phyloP scores from a whole-genome alignment of 768 basidiomycete species.

The Pulveroboletus sp. region DNA sequence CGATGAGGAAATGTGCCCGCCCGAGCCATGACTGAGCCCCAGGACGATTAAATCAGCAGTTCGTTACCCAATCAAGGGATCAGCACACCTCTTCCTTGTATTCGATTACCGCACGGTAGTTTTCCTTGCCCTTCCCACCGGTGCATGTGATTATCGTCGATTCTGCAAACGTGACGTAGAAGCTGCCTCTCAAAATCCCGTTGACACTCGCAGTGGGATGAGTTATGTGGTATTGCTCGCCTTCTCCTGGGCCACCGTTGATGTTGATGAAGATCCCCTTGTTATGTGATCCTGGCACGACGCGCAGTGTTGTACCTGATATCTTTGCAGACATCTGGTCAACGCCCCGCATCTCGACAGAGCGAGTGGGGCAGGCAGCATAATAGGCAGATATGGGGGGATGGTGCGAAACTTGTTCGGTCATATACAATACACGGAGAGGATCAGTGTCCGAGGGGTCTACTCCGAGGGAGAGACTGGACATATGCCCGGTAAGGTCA shows the following conservation, averaged over 20 bases:
- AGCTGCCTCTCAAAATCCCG: conserved; percentile 85
- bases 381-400: conserved; percentile 90
- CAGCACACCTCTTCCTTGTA: conserved; percentile 90
- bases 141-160: conserved; percentile 77
- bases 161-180: conserved; percentile 85
- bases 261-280: conserved; percentile 84
- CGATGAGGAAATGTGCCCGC: conserved; percentile 75
- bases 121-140: conserved; percentile 57
- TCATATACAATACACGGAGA: conserved; percentile 73
- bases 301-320: conserved; percentile 80
- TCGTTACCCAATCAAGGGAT: not conserved
- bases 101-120: conserved; percentile 79
- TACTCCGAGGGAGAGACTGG: conserved; percentile 53
- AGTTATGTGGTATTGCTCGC: conserved; percentile 82
- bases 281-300: conserved; percentile 79
- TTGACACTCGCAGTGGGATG: conserved; percentile 90
- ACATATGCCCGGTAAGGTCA: conserved; percentile 48
- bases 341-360: conserved; percentile 69
- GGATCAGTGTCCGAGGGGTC: conserved; percentile 31
- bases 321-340: conserved; percentile 95
- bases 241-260: conserved; percentile 67
- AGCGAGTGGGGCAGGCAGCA: conserved; percentile 69
- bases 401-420: conserved; percentile 96
- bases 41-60: not conserved
- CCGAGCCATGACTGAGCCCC: conserved; percentile 77